Evolutionary conservation across 1,139 yeast genomes (phyloP).

Genomic region (Debaryomycetaceae sp.): DNA sequence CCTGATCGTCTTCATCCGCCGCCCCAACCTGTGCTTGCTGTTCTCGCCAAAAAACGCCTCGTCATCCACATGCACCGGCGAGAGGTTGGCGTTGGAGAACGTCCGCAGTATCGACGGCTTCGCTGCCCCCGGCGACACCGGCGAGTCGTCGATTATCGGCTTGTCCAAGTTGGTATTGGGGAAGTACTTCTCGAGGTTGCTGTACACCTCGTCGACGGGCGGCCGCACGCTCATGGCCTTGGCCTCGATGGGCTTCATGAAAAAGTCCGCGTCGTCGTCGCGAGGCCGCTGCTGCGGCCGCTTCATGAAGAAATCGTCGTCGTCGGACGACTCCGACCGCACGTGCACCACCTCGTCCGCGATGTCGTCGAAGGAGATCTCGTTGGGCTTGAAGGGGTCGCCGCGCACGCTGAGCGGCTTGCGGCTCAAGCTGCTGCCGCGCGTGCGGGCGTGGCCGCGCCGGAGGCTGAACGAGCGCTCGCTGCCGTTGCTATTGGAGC

Average conservation of each 20-base stretch:
- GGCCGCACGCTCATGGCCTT: constrained; percentile 67
- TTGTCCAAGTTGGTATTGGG: constrained; percentile 91
- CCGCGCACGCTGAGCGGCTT: constrained; percentile 17
- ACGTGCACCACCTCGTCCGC: constrained; percentile 40
- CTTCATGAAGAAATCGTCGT: constrained; percentile 63
- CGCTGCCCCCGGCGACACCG: constrained; percentile 44
- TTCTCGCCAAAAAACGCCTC: constrained; percentile 32
- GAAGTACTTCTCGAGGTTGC: constrained; percentile 85
- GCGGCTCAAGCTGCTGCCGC: constrained; percentile 12
- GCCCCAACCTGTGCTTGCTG: constrained; percentile 23
- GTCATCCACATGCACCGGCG: constrained; percentile 34
- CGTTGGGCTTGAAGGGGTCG: constrained; percentile 64
- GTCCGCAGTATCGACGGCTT: constrained; percentile 43
- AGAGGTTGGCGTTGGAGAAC: constrained; percentile 44
- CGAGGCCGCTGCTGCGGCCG: constrained; percentile 22
- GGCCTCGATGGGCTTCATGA: constrained; percentile 23
- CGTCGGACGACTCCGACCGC: constrained; percentile 21
- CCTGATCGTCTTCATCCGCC: constrained; percentile 75
- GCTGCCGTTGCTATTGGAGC: constrained; percentile 16
- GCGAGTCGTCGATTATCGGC: constrained; percentile 82
- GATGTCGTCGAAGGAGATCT: constrained; percentile 67
- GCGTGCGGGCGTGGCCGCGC: constrained; percentile 8
- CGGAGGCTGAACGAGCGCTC: constrained; percentile 11
- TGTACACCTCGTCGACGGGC: constrained; percentile 89
- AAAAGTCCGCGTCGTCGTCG: constrained; percentile 26